Evolutionary conservation across 805 yeast species (phyloP).

Genomic region (Suhomyces canberraensis): DNA sequence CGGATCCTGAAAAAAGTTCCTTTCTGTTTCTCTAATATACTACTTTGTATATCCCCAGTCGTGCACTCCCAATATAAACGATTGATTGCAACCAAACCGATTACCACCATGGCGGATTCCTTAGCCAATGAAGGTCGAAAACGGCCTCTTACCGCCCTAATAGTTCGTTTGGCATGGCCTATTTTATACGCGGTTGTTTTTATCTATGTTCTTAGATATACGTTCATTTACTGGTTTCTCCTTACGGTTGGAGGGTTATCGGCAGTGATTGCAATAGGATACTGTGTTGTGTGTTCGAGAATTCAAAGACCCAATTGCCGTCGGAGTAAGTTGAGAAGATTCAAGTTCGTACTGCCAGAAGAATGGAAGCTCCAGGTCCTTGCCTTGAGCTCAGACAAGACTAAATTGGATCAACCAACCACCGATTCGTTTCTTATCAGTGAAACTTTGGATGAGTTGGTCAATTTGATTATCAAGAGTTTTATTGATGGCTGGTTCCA

Average conservation of each 20-base stretch:
- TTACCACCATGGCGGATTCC: too few relatives aligned
- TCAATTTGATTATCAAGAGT: conserved; percentile 46
- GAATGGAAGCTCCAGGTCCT: conserved; percentile 11
- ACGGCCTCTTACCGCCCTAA: too few relatives aligned
- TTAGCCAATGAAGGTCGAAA: too few relatives aligned
- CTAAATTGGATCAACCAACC: conserved; percentile 18
- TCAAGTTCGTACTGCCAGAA: conserved; percentile 5
- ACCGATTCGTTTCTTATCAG: conserved; percentile 52
- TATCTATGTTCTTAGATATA: conserved; percentile 8
- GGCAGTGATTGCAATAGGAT: not conserved
- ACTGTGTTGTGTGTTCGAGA: conserved; percentile 1
- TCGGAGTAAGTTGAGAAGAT: conserved; percentile 2
- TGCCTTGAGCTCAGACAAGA: not conserved
- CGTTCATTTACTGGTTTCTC: conserved; percentile 10
- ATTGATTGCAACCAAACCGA: too few relatives aligned
- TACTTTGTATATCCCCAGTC: too few relatives aligned
- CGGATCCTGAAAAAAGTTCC: too few relatives aligned
- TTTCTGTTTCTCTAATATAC: too few relatives aligned
- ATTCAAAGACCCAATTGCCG: not conserved
- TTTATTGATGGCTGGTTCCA: conserved; percentile 59
- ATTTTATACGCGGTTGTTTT: not conserved
- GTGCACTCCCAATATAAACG: too few relatives aligned
- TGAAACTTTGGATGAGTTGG: conserved; percentile 48
- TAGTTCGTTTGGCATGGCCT: not conserved
- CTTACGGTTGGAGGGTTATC: not conserved